Conservation (phyloP, 2,329 filamentous ascomycete species). For the Penicillium frequentans region DNA sequence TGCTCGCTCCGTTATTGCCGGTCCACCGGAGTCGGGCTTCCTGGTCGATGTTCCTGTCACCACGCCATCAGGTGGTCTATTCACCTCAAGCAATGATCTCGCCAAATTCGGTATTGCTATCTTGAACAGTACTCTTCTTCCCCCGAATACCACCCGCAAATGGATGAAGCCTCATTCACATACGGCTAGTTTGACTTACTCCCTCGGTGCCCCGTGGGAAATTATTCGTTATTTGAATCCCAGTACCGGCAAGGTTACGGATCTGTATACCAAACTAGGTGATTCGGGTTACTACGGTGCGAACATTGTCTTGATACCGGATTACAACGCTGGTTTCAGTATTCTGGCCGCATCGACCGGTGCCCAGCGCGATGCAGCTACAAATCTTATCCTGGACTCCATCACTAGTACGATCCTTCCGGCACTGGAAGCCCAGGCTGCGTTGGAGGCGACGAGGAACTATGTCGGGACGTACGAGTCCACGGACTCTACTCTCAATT, state of each 20-base stretch:
- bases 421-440: slow-evolving; percentile 31
- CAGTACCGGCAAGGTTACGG: slow-evolving; percentile 22
- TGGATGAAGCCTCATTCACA: slow-evolving; percentile 46
- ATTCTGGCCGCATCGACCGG: slow-evolving; percentile 38
- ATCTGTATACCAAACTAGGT: slow-evolving; percentile 46
- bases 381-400: slow-evolving; percentile 23
- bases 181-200: slow-evolving; percentile 41
- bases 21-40: neutral
- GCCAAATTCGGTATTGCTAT: slow-evolving; percentile 33
- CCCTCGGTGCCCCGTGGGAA: slow-evolving; percentile 44
- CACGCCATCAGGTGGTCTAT: slow-evolving; percentile 18
- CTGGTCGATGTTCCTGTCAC: slow-evolving; percentile 8
- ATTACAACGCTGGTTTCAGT: slow-evolving; percentile 45
- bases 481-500: slow-evolving; percentile 22
- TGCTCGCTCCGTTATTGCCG: slow-evolving; percentile 19
- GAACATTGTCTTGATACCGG: slow-evolving; percentile 43
- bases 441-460: slow-evolving; percentile 26
- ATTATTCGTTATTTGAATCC: slow-evolving; percentile 38
- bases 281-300: slow-evolving; percentile 42
- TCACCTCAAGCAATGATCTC: slow-evolving; percentile 40
- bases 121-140: slow-evolving; percentile 37
- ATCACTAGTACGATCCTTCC: slow-evolving; percentile 32
- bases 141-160: slow-evolving; percentile 33
- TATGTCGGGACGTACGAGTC: slow-evolving; percentile 31
- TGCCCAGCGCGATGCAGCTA: slow-evolving; percentile 2